Base-by-base conservation (phyloP, 352 stramenopile species). In the Pythium dissimile region DNA sequence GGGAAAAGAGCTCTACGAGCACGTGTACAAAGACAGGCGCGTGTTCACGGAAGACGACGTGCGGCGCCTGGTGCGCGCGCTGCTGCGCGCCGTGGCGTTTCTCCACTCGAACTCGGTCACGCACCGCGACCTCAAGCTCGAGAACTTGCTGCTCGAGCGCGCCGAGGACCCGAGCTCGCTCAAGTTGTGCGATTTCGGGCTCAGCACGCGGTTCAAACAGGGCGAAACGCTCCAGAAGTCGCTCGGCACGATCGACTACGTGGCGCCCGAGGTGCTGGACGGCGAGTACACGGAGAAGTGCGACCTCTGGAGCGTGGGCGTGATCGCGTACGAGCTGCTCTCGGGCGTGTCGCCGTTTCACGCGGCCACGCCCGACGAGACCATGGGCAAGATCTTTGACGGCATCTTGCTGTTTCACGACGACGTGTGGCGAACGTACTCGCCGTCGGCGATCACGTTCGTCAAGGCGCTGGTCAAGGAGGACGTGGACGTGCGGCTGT, bases 351-450 rank as follows among this genome's bases (percentile, higher is more conserved):
- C 80, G 26, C 83, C 83, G 16, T 92, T 90, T 67, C 77, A 88
- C 54, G 80, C 64, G 4, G 58, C 71, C 5, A 89, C 80, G 15
- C 78, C 80, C 12, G 83, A 92, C 42, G 78, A 86, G 24, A 92
- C 80, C 4, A 92, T 92, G 80, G 68, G 65, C 54, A 92, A 94
- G 59, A 91, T 92, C 64, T 88, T 88, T 54, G 84, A 91, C 51
- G 75, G 75, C 18, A 67, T 89, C 8, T 61, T 91, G 32, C 71
- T 84, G 42, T 94, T 92, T 30, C 65, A 90, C 20, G 85, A 85
- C 50, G 49, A 73, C 0, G 48, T 83, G 12, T 94, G 83, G 82
- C 84, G 72, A 20, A 59, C 80, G 23, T 77, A 83, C 26, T 91
- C 84, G 20, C 72, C 80, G 0, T 59, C 54, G 11, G 76, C 80